Evolutionary conservation across 2,329 filamentous ascomycete species (phyloP).

Genomic region (Pseudocercospora cruenta): DNA sequence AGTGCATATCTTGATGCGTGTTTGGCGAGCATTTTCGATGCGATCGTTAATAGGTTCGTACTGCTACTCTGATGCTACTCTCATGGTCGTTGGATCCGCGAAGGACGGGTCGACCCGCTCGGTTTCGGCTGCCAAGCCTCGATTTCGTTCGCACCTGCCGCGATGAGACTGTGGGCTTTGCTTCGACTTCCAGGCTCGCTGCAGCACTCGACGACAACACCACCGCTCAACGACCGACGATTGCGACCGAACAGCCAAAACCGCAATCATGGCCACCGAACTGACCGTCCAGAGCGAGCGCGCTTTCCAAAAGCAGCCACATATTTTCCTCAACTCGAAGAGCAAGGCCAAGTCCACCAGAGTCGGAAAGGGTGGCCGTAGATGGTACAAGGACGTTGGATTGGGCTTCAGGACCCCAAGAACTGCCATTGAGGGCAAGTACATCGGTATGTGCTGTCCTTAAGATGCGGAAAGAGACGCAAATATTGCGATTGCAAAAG

Average conservation of each 20-base stretch:
- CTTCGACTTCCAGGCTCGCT: constrained; percentile 5
- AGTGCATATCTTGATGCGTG: not conserved
- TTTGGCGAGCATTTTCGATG: constrained; percentile 3
- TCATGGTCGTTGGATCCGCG: not conserved
- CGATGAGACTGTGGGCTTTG: not conserved
- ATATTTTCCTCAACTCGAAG: constrained; percentile 99
- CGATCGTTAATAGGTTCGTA: not conserved
- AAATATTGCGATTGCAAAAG: constrained; percentile 9
- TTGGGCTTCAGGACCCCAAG: constrained; percentile 99
- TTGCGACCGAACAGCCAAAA: constrained; percentile 19
- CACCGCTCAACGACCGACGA: constrained; percentile 20
- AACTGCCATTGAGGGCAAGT: constrained; percentile 96
- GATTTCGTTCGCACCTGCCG: no score
- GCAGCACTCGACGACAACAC: constrained; percentile 8
- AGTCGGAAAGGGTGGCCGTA: constrained; percentile 88
- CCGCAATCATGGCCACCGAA: constrained; percentile 89
- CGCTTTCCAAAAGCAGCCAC: constrained; percentile 99
- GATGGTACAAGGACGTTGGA: constrained; percentile 99
- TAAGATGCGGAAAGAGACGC: constrained; percentile 7
- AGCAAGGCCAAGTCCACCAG: constrained; percentile 78
- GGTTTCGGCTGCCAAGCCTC: no score
- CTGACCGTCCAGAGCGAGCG: constrained; percentile 99
- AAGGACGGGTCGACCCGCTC: not conserved
- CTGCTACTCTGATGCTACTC: not conserved
- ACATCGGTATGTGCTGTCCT: constrained; percentile 78